phyloP scores from a whole-genome alignment of 768 basidiomycete species.

The Exidia glandulosa region DNA sequence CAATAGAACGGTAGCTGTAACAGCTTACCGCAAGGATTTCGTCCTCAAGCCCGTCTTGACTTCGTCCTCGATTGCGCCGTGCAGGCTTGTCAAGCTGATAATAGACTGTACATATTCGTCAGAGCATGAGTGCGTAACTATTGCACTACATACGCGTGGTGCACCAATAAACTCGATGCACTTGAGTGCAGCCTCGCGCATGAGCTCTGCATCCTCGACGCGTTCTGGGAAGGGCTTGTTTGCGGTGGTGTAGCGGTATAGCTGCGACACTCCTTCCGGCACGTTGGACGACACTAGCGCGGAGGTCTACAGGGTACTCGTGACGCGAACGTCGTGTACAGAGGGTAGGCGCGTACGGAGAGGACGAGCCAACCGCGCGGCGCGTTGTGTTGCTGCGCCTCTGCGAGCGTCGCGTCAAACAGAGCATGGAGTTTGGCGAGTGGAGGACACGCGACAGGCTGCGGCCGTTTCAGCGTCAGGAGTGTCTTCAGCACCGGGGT shows the following conservation, averaged over 20 bases:
- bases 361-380: constrained; percentile 77
- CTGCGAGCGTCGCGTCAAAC: constrained; percentile 49
- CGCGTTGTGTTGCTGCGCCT: constrained; percentile 52
- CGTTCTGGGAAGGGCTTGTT: constrained; percentile 39
- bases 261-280: constrained; percentile 64
- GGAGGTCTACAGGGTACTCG: constrained; percentile 47
- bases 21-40: constrained; percentile 53
- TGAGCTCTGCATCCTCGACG: constrained; percentile 65
- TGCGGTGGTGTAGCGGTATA: constrained; percentile 67
- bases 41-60: constrained; percentile 63
- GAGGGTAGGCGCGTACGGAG: constrained; percentile 36
- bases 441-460: constrained; percentile 47
- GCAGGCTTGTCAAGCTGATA: constrained; percentile 65
- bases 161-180: constrained; percentile 84
- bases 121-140: background rate
- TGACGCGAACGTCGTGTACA: constrained; percentile 10
- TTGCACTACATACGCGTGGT: constrained; percentile 48
- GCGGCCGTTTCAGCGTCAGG: constrained; percentile 54
- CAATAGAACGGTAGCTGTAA: no score
- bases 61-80: constrained; percentile 69
- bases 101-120: constrained; percentile 46
- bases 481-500: constrained; percentile 63
- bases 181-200: constrained; percentile 84
- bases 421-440: constrained; percentile 39
- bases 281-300: constrained; percentile 74